Evolutionary conservation across 176 grass and related monocot genomes (phyloP), one percentile per base, ranked within the genome.

Genomic region (Phragmites australis): DNA sequence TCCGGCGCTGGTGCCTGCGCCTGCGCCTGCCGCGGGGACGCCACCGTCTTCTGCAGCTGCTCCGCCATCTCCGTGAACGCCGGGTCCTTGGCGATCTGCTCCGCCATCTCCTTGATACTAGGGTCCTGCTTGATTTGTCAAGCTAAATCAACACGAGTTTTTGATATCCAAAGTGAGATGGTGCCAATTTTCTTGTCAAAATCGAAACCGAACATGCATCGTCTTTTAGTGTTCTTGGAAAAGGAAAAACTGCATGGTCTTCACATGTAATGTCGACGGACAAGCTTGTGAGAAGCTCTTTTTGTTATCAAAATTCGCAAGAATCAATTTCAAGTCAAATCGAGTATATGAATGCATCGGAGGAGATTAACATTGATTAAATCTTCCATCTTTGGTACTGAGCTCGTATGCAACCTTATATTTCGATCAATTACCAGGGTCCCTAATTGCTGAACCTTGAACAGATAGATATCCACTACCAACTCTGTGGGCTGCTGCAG

Each of bases 41-140:
- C 90, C 69, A 82, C 88, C 65, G 81, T 93, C 88, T 89, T 93
- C 84, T 99, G 96, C 74, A 99, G 96, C 78, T 99, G 96, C 77
- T 99, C 96, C 65, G 92, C 92, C 92, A 99, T 95, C 84, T 93
- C 75, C 54, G 60, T 89, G 72, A 99, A 99, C 11, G 88, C 89
- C 53, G 96, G 92, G 83, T 99, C 88, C 84, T 91, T 93, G 16
- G 96, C 96, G 77, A 99, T 91, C 84, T 99, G 92, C 80, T 99
- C 96, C 2, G 92, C 96, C 96, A 99, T 93, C 75, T 95, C 92
- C 77, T 99, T 99, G 72, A 99, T 94, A 32, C 90, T 89, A 8
- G 92, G 88, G 41, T 99, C 96, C 96, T 99, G 74, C 23, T 39
- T 52, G 12, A 12, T 21, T 23, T 72, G 10, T 30, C 15, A 29